Evolutionary conservation across 345 rosid species (phyloP).

Genomic region (Rhizophora apiculata): DNA sequence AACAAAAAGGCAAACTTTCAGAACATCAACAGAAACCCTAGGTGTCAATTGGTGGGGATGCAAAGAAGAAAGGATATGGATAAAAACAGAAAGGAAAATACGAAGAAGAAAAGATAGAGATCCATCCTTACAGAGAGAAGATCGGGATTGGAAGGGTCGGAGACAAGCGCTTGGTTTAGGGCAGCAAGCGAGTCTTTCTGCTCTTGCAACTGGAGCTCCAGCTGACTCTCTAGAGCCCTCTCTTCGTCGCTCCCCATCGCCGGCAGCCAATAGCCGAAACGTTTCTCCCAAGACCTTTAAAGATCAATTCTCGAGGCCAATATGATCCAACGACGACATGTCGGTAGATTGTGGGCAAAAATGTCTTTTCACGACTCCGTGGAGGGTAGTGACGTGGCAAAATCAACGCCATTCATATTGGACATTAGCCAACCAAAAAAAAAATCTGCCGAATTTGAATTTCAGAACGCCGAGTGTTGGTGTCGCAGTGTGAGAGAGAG

Average conservation of each 20-base stretch:
- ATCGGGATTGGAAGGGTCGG: conserved; percentile 64
- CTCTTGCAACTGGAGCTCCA: conserved; percentile 62
- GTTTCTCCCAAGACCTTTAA: too few relatives aligned
- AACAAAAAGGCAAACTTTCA: too few relatives aligned
- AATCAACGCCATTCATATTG: too few relatives aligned
- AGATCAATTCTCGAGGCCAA: too few relatives aligned
- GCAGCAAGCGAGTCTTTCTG: conserved; percentile 72
- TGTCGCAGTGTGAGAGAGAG: not conserved
- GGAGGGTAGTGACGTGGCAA: too few relatives aligned
- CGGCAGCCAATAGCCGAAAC: not conserved
- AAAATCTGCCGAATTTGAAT: too few relatives aligned
- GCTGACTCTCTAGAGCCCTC: conserved; percentile 67
- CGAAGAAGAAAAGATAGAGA: not conserved
- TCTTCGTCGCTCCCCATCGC: conserved; percentile 64
- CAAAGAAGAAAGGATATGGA: not conserved
- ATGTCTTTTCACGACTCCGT: too few relatives aligned
- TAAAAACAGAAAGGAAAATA: not conserved
- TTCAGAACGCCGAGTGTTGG: too few relatives aligned
- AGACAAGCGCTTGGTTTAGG: conserved; percentile 59
- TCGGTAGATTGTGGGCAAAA: too few relatives aligned
- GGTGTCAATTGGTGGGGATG: not conserved
- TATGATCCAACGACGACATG: too few relatives aligned
- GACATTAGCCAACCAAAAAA: too few relatives aligned
- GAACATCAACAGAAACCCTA: conserved; percentile 8
- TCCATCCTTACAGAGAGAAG: conserved; percentile 53